phyloP scores from a whole-genome alignment of 495 filamentous ascomycete species.

The Barbatosphaeria neglecta region DNA sequence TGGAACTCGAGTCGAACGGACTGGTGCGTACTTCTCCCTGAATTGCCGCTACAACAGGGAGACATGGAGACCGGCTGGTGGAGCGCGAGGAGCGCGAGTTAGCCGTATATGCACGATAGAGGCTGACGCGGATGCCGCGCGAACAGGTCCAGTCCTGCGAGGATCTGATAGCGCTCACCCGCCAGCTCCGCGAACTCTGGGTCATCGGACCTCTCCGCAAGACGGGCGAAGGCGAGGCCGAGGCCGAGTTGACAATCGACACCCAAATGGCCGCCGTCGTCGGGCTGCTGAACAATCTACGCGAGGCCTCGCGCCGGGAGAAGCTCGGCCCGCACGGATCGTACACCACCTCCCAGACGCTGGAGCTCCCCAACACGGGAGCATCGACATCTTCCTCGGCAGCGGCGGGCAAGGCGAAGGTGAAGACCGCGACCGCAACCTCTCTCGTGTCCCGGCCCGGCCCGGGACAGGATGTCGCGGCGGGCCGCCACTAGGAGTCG shows the following conservation, averaged over 20 bases:
- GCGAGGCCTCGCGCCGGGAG: background rate
- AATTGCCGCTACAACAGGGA: too few species aligned
- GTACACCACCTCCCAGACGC: background rate
- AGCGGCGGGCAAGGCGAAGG: too few species aligned
- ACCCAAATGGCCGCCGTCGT: constrained; percentile 1
- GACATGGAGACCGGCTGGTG: too few species aligned
- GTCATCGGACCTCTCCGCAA: constrained; percentile 25
- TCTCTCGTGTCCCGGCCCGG: too few species aligned
- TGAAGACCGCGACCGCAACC: too few species aligned
- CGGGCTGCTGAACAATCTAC: background rate
- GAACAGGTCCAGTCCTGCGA: constrained; percentile 21
- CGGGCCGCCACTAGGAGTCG: too few species aligned
- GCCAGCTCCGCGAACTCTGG: constrained; percentile 32
- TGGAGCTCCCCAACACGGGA: background rate
- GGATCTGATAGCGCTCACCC: constrained; percentile 25
- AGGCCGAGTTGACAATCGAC: constrained; percentile 16
- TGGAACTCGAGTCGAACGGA: constrained; percentile 19
- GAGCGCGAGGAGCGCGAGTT: too few species aligned
- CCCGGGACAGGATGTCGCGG: too few species aligned
- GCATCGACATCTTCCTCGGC: too few species aligned
- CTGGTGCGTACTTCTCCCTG: constrained; percentile 12
- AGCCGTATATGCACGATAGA: background rate
- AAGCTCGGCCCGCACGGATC: background rate
- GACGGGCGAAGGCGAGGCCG: constrained; percentile 18
- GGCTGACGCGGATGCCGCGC: constrained; percentile 3